phyloP scores from a whole-genome alignment of 495 filamentous ascomycete species.

The Aspergillus affinis region DNA sequence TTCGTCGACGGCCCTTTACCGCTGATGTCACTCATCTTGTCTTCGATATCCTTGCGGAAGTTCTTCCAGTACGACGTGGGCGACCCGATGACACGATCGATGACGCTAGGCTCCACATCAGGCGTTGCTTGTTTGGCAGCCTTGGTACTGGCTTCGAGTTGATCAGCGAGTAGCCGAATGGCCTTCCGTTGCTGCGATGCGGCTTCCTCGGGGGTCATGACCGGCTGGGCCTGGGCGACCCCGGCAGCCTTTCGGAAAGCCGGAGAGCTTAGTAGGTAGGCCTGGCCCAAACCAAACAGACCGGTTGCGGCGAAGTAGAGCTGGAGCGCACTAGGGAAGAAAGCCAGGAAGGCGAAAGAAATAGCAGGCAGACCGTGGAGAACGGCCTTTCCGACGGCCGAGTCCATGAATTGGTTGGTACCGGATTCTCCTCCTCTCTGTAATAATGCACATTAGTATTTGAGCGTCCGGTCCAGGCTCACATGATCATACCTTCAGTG shows the following conservation, averaged over 20 bases:
- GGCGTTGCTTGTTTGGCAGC: background rate
- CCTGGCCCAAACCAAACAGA: constrained; percentile 56
- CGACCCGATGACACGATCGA: constrained; percentile 26
- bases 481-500: constrained; percentile 53
- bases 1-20: constrained; percentile 18
- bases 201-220: background rate
- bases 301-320: constrained; percentile 66
- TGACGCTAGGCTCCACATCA: constrained; percentile 19
- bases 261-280: constrained; percentile 44
- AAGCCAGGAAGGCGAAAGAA: constrained; percentile 59
- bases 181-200: constrained; percentile 15
- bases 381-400: constrained; percentile 48
- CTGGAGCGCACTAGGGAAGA: constrained; percentile 67
- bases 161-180: constrained; percentile 27
- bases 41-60: constrained; percentile 15
- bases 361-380: constrained; percentile 59
- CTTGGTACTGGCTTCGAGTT: constrained; percentile 14
- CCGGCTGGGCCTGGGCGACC: constrained; percentile 23
- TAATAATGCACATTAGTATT: constrained; percentile 3
- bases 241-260: constrained; percentile 27
- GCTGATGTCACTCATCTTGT: constrained; percentile 22
- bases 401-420: constrained; percentile 25
- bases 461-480: constrained; percentile 5
- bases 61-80: constrained; percentile 19
- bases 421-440: constrained; percentile 57